Conservation (phyloP, 441 rosid species). For the Adansonia madagascariensis region DNA sequence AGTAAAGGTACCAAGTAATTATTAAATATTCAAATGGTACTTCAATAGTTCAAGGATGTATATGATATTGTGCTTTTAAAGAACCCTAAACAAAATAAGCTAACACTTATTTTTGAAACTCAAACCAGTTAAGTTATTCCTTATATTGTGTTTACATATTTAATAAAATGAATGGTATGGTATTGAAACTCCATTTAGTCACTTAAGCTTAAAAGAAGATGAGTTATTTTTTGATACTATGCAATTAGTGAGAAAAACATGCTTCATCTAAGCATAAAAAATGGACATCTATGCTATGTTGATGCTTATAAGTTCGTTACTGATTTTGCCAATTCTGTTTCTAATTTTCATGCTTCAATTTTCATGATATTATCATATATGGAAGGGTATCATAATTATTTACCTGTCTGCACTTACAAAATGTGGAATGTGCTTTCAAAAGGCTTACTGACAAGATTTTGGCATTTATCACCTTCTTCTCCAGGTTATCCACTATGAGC, state of each 20-base stretch:
- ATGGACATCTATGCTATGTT: neutral
- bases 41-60: too few species aligned
- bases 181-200: neutral
- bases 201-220: neutral
- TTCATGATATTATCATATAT: neutral
- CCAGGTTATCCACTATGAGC: conserved; percentile 93
- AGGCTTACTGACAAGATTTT: conserved; percentile 27
- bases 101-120: neutral
- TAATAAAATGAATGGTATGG: neutral
- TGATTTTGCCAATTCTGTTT: neutral
- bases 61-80: neutral
- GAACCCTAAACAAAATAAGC: neutral
- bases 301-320: neutral
- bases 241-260: neutral
- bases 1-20: neutral
- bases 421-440: conserved; percentile 3
- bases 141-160: neutral
- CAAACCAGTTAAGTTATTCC: neutral
- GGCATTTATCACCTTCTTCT: conserved; percentile 27
- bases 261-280: conserved; percentile 13
- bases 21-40: neutral
- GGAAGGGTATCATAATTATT: conserved; percentile 3
- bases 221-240: conserved; percentile 6
- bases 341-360: neutral
- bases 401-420: conserved; percentile 1